Evolutionary conservation across 2,329 filamentous ascomycete species (phyloP), one percentile per base, ranked within the genome.

Genomic region (Thielaviopsis populi): DNA sequence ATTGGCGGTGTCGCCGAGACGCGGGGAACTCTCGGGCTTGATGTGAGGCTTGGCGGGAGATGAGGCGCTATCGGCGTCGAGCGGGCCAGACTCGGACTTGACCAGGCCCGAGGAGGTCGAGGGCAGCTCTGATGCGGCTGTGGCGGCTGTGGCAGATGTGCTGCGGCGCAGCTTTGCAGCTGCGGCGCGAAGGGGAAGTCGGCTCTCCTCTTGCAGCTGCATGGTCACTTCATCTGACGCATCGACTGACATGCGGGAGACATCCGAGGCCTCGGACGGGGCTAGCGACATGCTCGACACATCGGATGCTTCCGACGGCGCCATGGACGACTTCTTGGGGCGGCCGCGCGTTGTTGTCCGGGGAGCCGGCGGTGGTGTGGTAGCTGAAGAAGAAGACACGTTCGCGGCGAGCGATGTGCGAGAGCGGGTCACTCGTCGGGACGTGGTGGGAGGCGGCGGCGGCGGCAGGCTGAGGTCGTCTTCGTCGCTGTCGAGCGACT

Each of bases 1-100:
- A 50, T 79, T 77, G n/a, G 87, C 88, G 67, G 88, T 59, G 56
- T 66, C 58, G 24, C 19, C 41, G 17, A 43, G 42, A 33, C 46
- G 48, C 15, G 59, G 62, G 17, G 62, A 59, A 19, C 27, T 43
- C 24, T 66, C 65, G n/a, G 11, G 37, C 19, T 66, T 66, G 37
- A 66, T 33, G 22, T 43, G 40, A 11, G 58, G 48, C 30, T 64
- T 66, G 17, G 43, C 17, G 11, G 65, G 65, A 8, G 61, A 63
- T 19, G 41, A 48, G 50, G 33, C 59, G 17, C 48, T 24, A 10
- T 65, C 59, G 50, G 61, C 62, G 40, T 33, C 33, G 37, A 30
- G 42, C n/a, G 56, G 48, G 30, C 48, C 27, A 11, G 60, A 62
- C 50, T 65, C 63, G 15, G 42, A 27, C 50, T 65, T 65, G 33